Evolutionary conservation across 108 stramenopile species (phyloP).

Genomic region (Skeletonema tropicum): DNA sequence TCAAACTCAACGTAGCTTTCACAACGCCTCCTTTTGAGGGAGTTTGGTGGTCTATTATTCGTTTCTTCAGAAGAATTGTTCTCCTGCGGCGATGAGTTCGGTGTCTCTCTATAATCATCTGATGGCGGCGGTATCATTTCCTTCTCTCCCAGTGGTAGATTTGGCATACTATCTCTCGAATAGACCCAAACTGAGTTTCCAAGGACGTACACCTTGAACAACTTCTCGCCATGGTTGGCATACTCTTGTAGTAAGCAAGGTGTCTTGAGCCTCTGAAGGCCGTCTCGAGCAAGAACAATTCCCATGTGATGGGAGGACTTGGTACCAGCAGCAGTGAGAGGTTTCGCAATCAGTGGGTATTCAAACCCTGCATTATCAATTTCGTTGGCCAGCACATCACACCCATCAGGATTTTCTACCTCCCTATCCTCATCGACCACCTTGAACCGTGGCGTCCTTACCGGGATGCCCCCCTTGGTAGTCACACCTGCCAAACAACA

Average conservation of each 20-base stretch:
- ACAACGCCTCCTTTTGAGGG: background rate
- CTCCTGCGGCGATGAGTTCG: background rate
- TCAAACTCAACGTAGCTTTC: conserved; percentile 51
- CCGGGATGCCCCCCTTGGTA: conserved; percentile 62
- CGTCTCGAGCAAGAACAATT: conserved; percentile 63
- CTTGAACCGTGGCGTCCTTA: conserved; percentile 67
- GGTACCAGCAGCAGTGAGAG: conserved; percentile 87
- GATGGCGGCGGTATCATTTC: conserved; percentile 1
- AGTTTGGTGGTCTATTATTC: background rate
- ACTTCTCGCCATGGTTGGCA: conserved; percentile 76
- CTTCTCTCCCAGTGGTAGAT: conserved; percentile 63
- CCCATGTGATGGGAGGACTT: conserved; percentile 80
- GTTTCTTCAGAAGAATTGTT: background rate
- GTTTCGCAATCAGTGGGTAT: conserved; percentile 85
- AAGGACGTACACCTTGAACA: conserved; percentile 90
- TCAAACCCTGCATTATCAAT: conserved; percentile 46
- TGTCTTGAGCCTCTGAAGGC: conserved; percentile 49
- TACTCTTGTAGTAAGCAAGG: conserved; percentile 80
- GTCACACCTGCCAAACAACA: conserved; percentile 57
- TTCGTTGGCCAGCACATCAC: conserved; percentile 27
- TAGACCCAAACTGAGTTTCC: conserved; percentile 84
- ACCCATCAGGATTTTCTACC: background rate
- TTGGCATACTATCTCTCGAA: conserved; percentile 70
- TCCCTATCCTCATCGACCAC: conserved; percentile 49
- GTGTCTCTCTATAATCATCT: background rate